These are phyloP conservation scores for Rhododendron griersonianum DNA, from an alignment of 148 eudicot genomes.

Conservation along the genomic window DNA sequence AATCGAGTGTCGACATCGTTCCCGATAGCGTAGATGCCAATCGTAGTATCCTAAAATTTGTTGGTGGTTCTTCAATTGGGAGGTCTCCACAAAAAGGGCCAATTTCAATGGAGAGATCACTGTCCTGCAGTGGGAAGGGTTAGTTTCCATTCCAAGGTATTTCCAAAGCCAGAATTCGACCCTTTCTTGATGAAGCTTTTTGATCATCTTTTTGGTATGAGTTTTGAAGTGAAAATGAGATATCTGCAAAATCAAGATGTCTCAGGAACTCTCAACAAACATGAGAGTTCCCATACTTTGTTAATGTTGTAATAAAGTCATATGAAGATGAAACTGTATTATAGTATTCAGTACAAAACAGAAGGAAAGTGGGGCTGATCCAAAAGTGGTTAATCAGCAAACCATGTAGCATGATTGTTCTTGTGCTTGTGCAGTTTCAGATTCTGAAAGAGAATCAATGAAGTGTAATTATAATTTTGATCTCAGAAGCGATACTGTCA, in stretches of 20 bases:
- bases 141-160: constrained; percentile 22
- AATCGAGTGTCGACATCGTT: background rate
- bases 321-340: background rate
- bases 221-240: background rate
- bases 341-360: background rate
- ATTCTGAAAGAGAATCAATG: background rate
- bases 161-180: constrained; percentile 9
- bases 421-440: background rate
- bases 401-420: background rate
- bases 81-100: constrained; percentile 23
- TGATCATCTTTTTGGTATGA: background rate
- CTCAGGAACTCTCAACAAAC: constrained; percentile 9
- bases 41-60: constrained; percentile 6
- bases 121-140: constrained; percentile 50
- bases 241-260: constrained; percentile 6
- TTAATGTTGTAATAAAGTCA: background rate
- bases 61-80: constrained; percentile 17
- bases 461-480: constrained; percentile 6
- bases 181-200: constrained; percentile 6
- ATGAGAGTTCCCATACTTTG: constrained; percentile 9
- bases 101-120: constrained; percentile 41
- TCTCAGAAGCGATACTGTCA: background rate
- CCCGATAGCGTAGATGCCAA: constrained; percentile 1
- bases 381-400: constrained; percentile 10
- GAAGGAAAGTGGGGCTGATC: constrained; percentile 11